Evolutionary conservation across 306 rosid genomes (phyloP), one percentile per base, ranked within the genome.

Genomic region (Nissolia schottii): DNA sequence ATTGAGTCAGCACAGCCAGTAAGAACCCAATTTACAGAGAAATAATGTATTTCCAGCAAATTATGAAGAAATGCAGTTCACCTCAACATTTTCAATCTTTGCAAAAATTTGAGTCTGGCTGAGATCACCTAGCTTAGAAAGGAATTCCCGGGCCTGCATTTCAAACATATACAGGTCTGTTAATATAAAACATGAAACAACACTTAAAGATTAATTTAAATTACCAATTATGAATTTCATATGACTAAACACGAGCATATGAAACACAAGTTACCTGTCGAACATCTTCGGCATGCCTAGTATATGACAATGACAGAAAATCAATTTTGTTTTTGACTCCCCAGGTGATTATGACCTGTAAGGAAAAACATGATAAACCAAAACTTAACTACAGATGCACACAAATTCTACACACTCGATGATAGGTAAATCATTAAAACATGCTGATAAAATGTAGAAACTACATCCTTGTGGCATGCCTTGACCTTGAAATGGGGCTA

Each of bases 251-350:
- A 35, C 56, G 64, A 63, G 55, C 24, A 62, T 41, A 28, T 61
- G 50, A 74, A 82, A 61, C 24, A 25, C 75, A 73, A 65, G 79
- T 81, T 85, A 90, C 98, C 22, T 82, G 85, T 70, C 93, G 96
- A 78, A 93, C 75, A 84, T 93, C 98, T 85, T 93, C 93, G 65
- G 92, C 98, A 72, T 87, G 96, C 72, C 98, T 78, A 11, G 98
- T 83, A 65, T 83, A 83, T 35, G 98, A 88, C 82, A 93, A 76
- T 18, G 98, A 93, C 35, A 93, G 89, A 82, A 93, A 88, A 82
- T 93, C 98, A 57, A 93, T 93, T 15, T 78, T 93, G 83, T 93
- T 90, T 70, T 62, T 73, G 37, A 75, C 93, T 57, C 93, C 98
- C 98, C 98, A 93, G 14, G 92, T 82, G 73, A 89, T 85, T 79